Evolutionary conservation across 257 asterid genomes (phyloP), one percentile per base, ranked within the genome.

Genomic region (Solanum chilense): DNA sequence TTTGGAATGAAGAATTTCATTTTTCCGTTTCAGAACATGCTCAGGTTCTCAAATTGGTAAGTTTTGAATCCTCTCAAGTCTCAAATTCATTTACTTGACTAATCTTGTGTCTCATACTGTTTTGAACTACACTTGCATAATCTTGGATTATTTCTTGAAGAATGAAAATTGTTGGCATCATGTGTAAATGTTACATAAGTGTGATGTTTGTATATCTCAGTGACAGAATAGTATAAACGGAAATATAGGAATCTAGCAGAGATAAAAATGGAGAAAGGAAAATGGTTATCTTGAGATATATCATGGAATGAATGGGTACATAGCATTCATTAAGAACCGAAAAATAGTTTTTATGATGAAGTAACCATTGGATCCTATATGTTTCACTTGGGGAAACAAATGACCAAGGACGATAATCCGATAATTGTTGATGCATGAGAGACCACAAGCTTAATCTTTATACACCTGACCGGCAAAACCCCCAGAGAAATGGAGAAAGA

Each of bases 1-100:
- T 88, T 75, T 92, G 94, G 94, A 92, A 92, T 82, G 91, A 92
- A 88, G 94, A 92, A 73, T 89, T 92, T 69, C 78, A 83, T 87
- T 90, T 92, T 92, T 71, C 93, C 60, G 69, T 92, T 60, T 76
- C 91, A 25, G 92, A 92, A 68, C 92, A 93, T 52, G 82, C 78
- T 86, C 91, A 86, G 33, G 83, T 88, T 89, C 90, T 92, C 75
- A 91, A 89, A 47, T 68, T 92, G 91, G 94, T 91, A 49, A 20
- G 93, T 70, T 31, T 47, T 47, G 5, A 47, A 49, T 0, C 62
- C 23, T n/a, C 31, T 37, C 7, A 37, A 37, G 7, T 6, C 39
- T n/a, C 71, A 64, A 64, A n/a, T 25, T 64, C 71, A 64, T 64
- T 64, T 64, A 64, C 71, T 64, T 64, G 7, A n/a, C 29, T 11